Percentiles rank a stretch among this genome's conserved stretches.
Conservation (phyloP, 2,329 filamentous ascomycete genomes). For the Acephala macrosclerotiorum region DNA sequence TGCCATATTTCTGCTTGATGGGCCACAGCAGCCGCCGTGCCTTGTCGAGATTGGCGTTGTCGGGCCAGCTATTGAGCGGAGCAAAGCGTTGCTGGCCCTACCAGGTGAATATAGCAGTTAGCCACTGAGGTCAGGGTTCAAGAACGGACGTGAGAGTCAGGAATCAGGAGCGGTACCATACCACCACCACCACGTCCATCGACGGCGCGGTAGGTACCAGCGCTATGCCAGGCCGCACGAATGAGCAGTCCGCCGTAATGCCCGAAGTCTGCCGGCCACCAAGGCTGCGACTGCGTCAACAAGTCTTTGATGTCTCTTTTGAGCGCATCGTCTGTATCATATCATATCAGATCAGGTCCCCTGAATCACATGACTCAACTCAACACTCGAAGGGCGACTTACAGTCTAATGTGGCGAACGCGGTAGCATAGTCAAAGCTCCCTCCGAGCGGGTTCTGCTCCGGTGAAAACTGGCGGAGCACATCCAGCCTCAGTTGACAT, state of each 20-base stretch:
- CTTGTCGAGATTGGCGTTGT: slow-evolving; percentile 68
- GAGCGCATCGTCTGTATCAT: slow-evolving; percentile 46
- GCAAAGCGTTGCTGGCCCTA: slow-evolving; percentile 66
- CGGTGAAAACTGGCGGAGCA: slow-evolving; percentile 63
- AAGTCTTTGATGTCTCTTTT: slow-evolving; percentile 63
- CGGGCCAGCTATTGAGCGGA: slow-evolving; percentile 68
- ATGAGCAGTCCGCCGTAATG: slow-evolving; percentile 67
- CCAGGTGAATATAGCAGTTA: background rate
- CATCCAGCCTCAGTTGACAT: slow-evolving; percentile 59
- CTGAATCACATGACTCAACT: slow-evolving; percentile 1
- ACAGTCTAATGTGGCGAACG: slow-evolving; percentile 67
- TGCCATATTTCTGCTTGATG: slow-evolving; percentile 70
- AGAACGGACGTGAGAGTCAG: background rate
- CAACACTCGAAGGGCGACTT: slow-evolving; percentile 37
- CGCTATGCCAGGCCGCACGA: slow-evolving; percentile 68
- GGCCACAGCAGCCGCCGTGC: slow-evolving; percentile 66
- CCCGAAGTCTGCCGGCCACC: slow-evolving; percentile 68
- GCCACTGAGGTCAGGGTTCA: too few species aligned
- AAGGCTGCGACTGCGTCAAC: slow-evolving; percentile 67
- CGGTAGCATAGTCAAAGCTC: slow-evolving; percentile 63
- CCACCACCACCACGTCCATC: slow-evolving; percentile 67
- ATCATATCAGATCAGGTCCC: slow-evolving; percentile 13
- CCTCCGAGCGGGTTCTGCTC: slow-evolving; percentile 57
- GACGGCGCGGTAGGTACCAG: slow-evolving; percentile 65
- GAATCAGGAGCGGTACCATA: slow-evolving; percentile 39